A percentile compares a stretch with the other conserved stretches of the same genome.
Conservation (phyloP, 805 yeast species). For the Lipomyces oligophaga region DNA sequence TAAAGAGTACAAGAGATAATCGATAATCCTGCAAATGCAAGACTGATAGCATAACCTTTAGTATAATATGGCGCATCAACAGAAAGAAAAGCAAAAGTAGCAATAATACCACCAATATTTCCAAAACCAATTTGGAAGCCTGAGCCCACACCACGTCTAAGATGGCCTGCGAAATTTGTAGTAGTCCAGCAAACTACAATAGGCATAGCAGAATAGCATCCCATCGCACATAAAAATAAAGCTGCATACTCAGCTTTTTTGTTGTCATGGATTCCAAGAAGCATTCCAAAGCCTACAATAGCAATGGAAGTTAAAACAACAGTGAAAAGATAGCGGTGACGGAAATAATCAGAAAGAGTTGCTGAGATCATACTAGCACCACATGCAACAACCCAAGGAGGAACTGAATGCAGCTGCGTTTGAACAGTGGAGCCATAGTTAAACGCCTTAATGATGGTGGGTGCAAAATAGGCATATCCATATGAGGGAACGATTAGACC, state of each 20-base stretch:
- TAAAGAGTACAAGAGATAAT: constrained; percentile 40
- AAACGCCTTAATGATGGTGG: constrained; percentile 57
- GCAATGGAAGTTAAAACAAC: constrained; percentile 38
- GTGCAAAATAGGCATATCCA: constrained; percentile 71
- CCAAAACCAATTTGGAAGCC: constrained; percentile 69
- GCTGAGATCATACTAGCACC: constrained; percentile 64
- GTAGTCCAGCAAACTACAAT: constrained; percentile 64
- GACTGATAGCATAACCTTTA: constrained; percentile 51
- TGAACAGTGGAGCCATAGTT: constrained; percentile 65
- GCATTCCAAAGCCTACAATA: constrained; percentile 54
- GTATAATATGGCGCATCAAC: constrained; percentile 57
- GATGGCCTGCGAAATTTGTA: constrained; percentile 60
- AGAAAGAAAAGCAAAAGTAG: constrained; percentile 54
- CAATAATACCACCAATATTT: constrained; percentile 66
- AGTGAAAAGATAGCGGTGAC: constrained; percentile 38
- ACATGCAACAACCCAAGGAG: constrained; percentile 79
- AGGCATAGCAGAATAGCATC: constrained; percentile 65
- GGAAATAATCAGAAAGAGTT: constrained; percentile 52
- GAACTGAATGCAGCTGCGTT: constrained; percentile 78
- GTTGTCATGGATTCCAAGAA: constrained; percentile 45
- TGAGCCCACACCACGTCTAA: constrained; percentile 54
- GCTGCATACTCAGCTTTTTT: constrained; percentile 56
- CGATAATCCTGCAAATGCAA: constrained; percentile 49
- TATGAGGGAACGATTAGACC: constrained; percentile 68
- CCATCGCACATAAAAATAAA: constrained; percentile 56